Conservation (phyloP, 2,329 filamentous ascomycete genomes). For the Neofusicoccum sp. region DNA sequence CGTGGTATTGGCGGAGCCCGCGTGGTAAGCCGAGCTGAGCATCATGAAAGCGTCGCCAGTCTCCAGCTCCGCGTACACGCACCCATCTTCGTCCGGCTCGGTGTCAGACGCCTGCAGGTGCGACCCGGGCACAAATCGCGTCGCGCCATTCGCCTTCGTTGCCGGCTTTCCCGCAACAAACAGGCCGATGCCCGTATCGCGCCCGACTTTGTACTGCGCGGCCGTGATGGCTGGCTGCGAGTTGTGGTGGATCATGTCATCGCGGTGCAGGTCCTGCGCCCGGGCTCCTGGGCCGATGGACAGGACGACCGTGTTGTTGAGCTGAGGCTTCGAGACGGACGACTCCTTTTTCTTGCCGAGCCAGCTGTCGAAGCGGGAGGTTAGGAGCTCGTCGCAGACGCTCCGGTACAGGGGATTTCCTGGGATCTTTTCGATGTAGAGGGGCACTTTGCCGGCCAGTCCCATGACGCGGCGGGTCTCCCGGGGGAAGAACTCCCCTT, state of each 20-base stretch:
- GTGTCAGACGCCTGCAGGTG: constrained; percentile 27
- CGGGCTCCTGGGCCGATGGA: constrained; percentile 18
- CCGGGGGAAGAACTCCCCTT: neutral
- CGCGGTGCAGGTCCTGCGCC: constrained; percentile 29
- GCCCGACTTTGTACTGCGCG: constrained; percentile 21
- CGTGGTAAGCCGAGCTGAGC: constrained; percentile 36
- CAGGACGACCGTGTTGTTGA: constrained; percentile 29
- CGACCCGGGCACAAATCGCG: constrained; percentile 37
- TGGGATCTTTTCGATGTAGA: neutral
- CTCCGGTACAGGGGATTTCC: neutral
- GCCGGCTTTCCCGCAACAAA: constrained; percentile 36
- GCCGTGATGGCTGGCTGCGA: constrained; percentile 19
- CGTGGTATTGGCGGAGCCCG: constrained; percentile 34
- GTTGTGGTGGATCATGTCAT: constrained; percentile 31
- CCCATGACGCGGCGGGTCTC: neutral
- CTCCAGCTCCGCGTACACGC: constrained; percentile 29
- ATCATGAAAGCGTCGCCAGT: constrained; percentile 40
- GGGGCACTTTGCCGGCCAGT: neutral
- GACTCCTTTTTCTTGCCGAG: neutral
- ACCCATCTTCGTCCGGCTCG: neutral
- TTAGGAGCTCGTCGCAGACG: neutral
- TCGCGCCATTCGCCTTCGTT: constrained; percentile 37
- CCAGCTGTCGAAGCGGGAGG: neutral
- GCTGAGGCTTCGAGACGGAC: constrained; percentile 34
- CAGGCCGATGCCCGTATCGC: constrained; percentile 31